phyloP scores from a whole-genome alignment of 2,329 filamentous ascomycete species.

The Ascomycota sp. region DNA sequence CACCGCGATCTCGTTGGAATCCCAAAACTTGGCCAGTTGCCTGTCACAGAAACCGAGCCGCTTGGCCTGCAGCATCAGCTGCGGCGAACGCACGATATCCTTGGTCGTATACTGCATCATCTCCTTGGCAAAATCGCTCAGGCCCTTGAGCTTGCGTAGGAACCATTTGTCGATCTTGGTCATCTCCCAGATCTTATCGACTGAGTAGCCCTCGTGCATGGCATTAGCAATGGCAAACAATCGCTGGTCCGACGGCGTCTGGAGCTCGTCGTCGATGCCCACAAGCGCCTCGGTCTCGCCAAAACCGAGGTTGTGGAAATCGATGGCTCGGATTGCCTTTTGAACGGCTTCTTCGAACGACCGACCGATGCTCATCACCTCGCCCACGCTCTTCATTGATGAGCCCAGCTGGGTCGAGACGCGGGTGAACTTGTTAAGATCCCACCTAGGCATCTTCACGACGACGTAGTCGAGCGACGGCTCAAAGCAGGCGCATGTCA shows the following conservation, averaged over 20 bases:
- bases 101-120: conserved; percentile 45
- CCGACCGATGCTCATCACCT: conserved; percentile 94
- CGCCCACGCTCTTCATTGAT: conserved; percentile 98
- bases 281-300: conserved; percentile 79
- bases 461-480: conserved; percentile 95
- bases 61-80: conserved; percentile 64
- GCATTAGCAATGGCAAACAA: conserved; percentile 95
- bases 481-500: conserved; percentile 93
- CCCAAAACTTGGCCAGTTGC: conserved; percentile 83
- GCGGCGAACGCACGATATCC: conserved; percentile 39
- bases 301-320: conserved; percentile 88
- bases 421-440: conserved; percentile 94
- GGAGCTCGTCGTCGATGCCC: conserved; percentile 86
- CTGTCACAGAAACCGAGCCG: conserved; percentile 83
- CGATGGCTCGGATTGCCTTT: conserved; percentile 86
- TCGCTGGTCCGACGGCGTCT: conserved; percentile 91
- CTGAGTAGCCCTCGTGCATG: conserved; percentile 80
- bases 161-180: conserved; percentile 99
- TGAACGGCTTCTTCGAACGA: conserved; percentile 97
- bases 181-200: conserved; percentile 94
- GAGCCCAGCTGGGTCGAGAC: conserved; percentile 90
- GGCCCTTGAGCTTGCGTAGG: conserved; percentile 67
- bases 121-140: conserved; percentile 69
- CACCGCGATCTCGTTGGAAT: conserved; percentile 80
- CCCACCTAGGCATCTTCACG: conserved; percentile 97